Evolutionary conservation across 2,329 filamentous ascomycete species (phyloP), one percentile per base, ranked within the genome.

Genomic region (Trichophyton verrucosum): DNA sequence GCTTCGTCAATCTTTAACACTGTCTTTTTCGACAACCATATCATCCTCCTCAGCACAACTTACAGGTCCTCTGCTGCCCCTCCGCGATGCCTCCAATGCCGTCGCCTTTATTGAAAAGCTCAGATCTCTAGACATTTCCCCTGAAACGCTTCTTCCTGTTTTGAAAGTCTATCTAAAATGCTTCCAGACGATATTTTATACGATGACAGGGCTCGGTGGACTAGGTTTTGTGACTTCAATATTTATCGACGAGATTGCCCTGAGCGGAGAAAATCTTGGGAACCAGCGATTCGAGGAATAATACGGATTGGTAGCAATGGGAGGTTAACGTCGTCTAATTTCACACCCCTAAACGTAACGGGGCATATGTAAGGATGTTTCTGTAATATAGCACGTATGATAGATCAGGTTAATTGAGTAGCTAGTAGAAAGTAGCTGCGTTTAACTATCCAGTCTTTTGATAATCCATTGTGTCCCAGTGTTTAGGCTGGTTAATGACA

Each of bases 141-240:
- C 22, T 30, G 51, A 56, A 15, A 33, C 17, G 11, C 22, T 56
- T 13, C 15, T 30, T 56, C 22, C 22, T 4, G 24, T 56, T 13
- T 17, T 33, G 33, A 33, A 24, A n/a, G 51, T 20, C 3, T 56
- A 56, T 30, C 22, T n/a, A 13, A 33, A 56, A 5, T 15, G 13
- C 9, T 56, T 56, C 51, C 51, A 56, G 33, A 56, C 27, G 13
- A 56, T 56, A 24, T 53, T 53, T 11, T 53, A 53, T 53, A 53
- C 49, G 27, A 53, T 53, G 49, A 22, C 49, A 20, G 49, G 22
- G 15, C 27, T 53, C 15, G 5, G 22, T 53, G 49, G 49, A 22
- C 20, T 53, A 11, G 49, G 49, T 15, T 53, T 53, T 17, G 22
- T 53, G 22, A 53, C 49, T 13, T 22, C 49, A 15, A 24, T 53